A percentile compares a stretch with the other conserved stretches of the same genome.
Evolutionary conservation across 2,329 filamentous ascomycete genomes (phyloP).

Genomic region (Herpomyces periplanetae): DNA sequence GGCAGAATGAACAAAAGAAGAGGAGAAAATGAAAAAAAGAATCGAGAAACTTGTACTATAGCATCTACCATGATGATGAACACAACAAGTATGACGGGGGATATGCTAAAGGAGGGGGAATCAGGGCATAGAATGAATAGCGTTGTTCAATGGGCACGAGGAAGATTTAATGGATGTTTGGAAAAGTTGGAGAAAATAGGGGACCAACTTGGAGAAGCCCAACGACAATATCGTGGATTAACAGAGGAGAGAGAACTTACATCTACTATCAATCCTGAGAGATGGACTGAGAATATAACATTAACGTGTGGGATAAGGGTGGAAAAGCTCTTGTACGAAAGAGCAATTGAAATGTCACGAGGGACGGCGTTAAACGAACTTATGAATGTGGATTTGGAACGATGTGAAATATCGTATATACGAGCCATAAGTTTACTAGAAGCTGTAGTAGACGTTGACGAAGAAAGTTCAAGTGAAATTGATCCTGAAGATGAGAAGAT

Average conservation of each 20-base stretch:
- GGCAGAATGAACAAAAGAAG: too few relatives aligned
- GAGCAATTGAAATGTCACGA: slow-evolving; percentile 80
- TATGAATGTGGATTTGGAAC: slow-evolving; percentile 45
- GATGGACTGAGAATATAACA: slow-evolving; percentile 47
- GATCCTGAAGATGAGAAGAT: too few relatives aligned
- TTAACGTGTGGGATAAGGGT: slow-evolving; percentile 65
- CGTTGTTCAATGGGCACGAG: slow-evolving; percentile 76
- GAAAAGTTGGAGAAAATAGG: slow-evolving; percentile 90
- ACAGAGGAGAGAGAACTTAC: too few relatives aligned
- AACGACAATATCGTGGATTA: slow-evolving; percentile 14
- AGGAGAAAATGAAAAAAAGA: too few relatives aligned
- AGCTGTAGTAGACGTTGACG: slow-evolving; percentile 58
- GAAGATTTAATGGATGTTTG: slow-evolving; percentile 76
- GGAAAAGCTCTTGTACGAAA: slow-evolving; percentile 91
- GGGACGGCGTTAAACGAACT: slow-evolving; percentile 82
- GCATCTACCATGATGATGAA: slow-evolving; percentile 11
- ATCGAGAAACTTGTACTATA: slow-evolving; percentile 6
- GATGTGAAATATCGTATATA: slow-evolving; percentile 67
- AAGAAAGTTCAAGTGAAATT: too few relatives aligned
- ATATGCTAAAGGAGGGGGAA: neutral
- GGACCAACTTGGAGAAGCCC: slow-evolving; percentile 45
- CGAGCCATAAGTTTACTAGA: slow-evolving; percentile 84
- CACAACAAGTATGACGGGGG: slow-evolving; percentile 12
- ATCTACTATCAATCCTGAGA: too few relatives aligned
- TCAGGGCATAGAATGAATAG: slow-evolving; percentile 26